These are phyloP conservation scores for Pseudogymnoascus sp. DNA, from an alignment of 2,329 filamentous ascomycete genomes.

Conservation along the genomic window DNA sequence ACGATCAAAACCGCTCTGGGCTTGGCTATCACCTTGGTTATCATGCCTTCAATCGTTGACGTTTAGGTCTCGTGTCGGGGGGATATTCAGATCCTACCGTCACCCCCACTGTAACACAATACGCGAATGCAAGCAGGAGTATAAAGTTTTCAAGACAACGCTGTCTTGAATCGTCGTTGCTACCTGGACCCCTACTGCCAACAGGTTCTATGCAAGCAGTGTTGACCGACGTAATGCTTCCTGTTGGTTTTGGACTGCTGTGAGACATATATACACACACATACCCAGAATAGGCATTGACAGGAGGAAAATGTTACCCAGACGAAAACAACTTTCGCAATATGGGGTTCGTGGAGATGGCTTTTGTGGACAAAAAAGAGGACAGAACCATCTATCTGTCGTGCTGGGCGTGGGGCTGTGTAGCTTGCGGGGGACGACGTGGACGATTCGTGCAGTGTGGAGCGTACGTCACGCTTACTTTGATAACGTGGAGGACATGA, in stretches of 20 bases:
- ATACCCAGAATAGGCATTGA: not conserved
- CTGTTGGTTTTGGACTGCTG: not conserved
- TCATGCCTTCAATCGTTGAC: not conserved
- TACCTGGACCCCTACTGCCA: slow-evolving; percentile 4
- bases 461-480: slow-evolving; percentile 3
- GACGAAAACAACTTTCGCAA: not conserved
- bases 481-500: not conserved
- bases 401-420: slow-evolving; percentile 4
- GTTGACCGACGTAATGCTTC: not conserved
- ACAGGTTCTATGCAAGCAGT: not conserved
- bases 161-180: not conserved
- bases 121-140: not conserved
- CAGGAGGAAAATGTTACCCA: not conserved
- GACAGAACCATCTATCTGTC: not conserved
- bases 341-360: not conserved
- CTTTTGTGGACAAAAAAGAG: slow-evolving; percentile 4
- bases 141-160: slow-evolving; percentile 6
- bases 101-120: not conserved
- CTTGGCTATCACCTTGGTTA: not conserved
- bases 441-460: slow-evolving; percentile 6
- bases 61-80: not conserved
- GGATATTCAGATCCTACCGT: not conserved
- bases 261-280: slow-evolving; percentile 2
- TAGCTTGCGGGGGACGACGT: not conserved
- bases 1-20: not conserved